Evolutionary conservation across 257 asterid genomes (phyloP).

Genomic region (Nemophila menziesii): DNA sequence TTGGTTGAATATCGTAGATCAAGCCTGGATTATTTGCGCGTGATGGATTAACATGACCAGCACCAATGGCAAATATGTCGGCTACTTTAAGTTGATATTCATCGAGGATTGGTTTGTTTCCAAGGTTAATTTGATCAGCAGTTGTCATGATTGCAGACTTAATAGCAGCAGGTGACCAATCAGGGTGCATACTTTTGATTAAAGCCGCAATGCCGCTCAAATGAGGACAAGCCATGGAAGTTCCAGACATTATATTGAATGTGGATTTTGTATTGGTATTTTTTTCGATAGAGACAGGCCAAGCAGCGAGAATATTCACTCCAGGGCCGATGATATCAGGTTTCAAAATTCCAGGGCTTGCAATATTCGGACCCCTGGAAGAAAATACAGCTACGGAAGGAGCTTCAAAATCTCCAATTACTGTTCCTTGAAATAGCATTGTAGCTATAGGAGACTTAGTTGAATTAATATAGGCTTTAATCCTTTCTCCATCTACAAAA

Average conservation of each 20-base stretch:
- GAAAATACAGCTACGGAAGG: conserved; percentile 38
- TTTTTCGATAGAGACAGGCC: conserved; percentile 27
- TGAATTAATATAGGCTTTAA: conserved; percentile 20
- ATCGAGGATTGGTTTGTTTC: conserved; percentile 17
- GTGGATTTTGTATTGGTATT: conserved; percentile 14
- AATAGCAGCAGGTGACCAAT: conserved; percentile 40
- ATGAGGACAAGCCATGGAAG: conserved; percentile 51
- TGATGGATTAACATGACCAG: conserved; percentile 42
- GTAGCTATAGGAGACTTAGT: conserved; percentile 14
- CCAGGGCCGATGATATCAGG: conserved; percentile 64
- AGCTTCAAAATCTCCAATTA: conserved; percentile 26
- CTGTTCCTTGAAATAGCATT: conserved; percentile 29
- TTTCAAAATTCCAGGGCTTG: conserved; percentile 40
- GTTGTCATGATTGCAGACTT: conserved; percentile 53
- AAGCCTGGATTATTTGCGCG: conserved; percentile 39
- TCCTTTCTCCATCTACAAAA: conserved; percentile 7
- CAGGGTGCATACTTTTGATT: conserved; percentile 29
- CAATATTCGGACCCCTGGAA: conserved; percentile 29
- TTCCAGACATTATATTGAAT: conserved; percentile 38
- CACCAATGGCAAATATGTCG: conserved; percentile 21
- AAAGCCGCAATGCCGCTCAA: conserved; percentile 34
- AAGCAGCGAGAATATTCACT: conserved; percentile 39
- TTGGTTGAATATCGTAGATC: conserved; percentile 26
- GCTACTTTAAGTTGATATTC: conserved; percentile 22
- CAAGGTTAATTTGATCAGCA: conserved; percentile 23